Percentiles rank a stretch among this genome's conserved stretches.
Conservation (phyloP, 768 basidiomycete species). For the Panellus pusillus region DNA sequence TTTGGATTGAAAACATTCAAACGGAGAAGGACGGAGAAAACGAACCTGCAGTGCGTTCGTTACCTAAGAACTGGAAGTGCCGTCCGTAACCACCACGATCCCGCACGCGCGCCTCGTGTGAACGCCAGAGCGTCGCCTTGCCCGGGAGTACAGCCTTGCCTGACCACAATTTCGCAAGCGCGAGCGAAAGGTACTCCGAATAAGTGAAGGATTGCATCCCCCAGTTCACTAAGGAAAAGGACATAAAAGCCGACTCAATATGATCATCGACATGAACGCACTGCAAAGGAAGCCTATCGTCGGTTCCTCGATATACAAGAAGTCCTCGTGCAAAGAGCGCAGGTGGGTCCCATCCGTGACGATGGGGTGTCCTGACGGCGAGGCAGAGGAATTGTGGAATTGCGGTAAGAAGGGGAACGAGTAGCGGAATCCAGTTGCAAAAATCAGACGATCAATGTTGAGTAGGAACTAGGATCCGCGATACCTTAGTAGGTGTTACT, state of each 20-base stretch:
- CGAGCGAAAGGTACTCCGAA: slow-evolving; percentile 36
- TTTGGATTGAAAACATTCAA: no score
- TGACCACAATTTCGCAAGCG: slow-evolving; percentile 39
- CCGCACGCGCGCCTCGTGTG: slow-evolving; percentile 31
- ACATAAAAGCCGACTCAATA: not conserved
- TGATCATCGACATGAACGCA: slow-evolving; percentile 12
- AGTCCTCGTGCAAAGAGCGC: slow-evolving; percentile 39
- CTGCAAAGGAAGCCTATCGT: slow-evolving; percentile 41
- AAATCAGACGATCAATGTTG: slow-evolving; percentile 37
- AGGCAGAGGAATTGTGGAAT: slow-evolving; percentile 31
- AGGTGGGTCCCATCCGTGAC: slow-evolving; percentile 42
- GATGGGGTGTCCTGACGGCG: slow-evolving; percentile 30
- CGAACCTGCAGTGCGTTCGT: slow-evolving; percentile 29
- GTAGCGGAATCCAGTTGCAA: slow-evolving; percentile 46
- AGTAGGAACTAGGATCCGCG: slow-evolving; percentile 26
- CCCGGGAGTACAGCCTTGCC: slow-evolving; percentile 36
- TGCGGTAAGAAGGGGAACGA: slow-evolving; percentile 45
- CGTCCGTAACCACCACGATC: slow-evolving; percentile 37
- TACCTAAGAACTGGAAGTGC: slow-evolving; percentile 36
- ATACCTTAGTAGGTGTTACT: not conserved
- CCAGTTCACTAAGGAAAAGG: slow-evolving; percentile 31
- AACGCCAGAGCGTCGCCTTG: slow-evolving; percentile 32
- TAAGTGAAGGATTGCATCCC: slow-evolving; percentile 42
- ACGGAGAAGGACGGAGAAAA: not conserved
- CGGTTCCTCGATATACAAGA: slow-evolving; percentile 46